These are phyloP conservation scores for Scutellaria barbata DNA, from an alignment of 257 asterid species.

Conservation along the genomic window DNA sequence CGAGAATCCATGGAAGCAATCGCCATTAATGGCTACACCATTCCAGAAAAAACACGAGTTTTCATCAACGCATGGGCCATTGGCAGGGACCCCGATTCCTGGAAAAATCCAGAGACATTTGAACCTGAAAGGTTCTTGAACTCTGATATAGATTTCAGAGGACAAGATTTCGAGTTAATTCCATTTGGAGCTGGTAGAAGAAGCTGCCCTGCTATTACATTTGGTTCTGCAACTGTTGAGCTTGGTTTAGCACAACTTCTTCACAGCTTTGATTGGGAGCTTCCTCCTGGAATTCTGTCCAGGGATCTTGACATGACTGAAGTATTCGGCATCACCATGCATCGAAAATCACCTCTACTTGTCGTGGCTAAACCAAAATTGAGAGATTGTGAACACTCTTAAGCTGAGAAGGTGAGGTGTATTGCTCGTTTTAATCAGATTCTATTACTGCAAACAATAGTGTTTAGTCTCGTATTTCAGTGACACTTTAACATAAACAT, in stretches of 20 bases:
- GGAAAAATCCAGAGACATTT: conserved; percentile 52
- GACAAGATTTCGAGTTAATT: conserved; percentile 59
- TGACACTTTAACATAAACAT: too few relatives aligned
- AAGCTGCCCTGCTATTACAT: conserved; percentile 59
- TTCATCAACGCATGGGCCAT: conserved; percentile 66
- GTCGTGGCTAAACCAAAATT: conserved; percentile 50
- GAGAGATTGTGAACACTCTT: background rate
- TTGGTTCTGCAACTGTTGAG: conserved; percentile 53
- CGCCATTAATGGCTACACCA: conserved; percentile 41
- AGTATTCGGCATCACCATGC: conserved; percentile 72
- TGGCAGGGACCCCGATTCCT: conserved; percentile 56
- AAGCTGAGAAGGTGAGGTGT: too few relatives aligned
- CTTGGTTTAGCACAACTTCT: conserved; percentile 67
- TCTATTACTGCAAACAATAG: too few relatives aligned
- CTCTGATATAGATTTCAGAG: conserved; percentile 56
- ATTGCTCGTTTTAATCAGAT: too few relatives aligned
- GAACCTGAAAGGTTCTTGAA: conserved; percentile 56
- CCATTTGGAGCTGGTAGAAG: conserved; percentile 74
- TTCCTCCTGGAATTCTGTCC: conserved; percentile 47
- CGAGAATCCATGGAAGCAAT: conserved; percentile 56
- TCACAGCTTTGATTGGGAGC: conserved; percentile 66
- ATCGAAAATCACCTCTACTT: conserved; percentile 46
- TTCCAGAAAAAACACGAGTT: conserved; percentile 53
- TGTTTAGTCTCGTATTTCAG: too few relatives aligned
- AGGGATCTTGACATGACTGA: conserved; percentile 59